phyloP scores from a whole-genome alignment of 768 basidiomycete species.

The Suillus hirtellus region DNA sequence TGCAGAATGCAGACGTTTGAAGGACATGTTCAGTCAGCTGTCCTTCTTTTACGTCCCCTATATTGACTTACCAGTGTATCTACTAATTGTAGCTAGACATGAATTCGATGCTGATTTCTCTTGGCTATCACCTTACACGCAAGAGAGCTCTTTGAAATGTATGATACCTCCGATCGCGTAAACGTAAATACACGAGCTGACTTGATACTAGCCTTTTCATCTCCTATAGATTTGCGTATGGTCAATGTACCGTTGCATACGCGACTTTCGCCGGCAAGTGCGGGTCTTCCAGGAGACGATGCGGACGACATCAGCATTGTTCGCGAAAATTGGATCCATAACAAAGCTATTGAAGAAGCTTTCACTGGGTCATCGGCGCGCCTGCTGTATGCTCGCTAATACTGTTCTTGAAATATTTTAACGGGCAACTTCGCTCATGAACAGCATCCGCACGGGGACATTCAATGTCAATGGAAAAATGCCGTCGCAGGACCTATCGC shows the following conservation, averaged over 20 bases:
- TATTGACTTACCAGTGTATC: not conserved
- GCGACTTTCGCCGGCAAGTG: constrained; percentile 58
- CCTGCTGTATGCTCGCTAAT: constrained; percentile 22
- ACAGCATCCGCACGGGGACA: constrained; percentile 69
- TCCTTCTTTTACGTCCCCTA: not conserved
- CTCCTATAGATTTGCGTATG: constrained; percentile 50
- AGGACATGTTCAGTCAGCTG: constrained; percentile 47
- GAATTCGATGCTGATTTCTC: constrained; percentile 1
- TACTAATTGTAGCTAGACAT: constrained; percentile 4
- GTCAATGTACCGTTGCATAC: constrained; percentile 46
- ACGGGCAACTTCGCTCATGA: constrained; percentile 7
- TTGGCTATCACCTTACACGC: constrained; percentile 3
- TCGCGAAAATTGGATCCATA: constrained; percentile 64
- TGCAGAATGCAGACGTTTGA: constrained; percentile 58
- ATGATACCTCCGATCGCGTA: not conserved
- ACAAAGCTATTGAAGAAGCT: constrained; percentile 38
- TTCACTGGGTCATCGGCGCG: constrained; percentile 21
- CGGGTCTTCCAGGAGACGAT: constrained; percentile 67
- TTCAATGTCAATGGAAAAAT: constrained; percentile 85
- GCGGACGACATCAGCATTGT: constrained; percentile 54
- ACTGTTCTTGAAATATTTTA: not conserved
- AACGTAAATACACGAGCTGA: constrained; percentile 2
- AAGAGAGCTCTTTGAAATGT: constrained; percentile 5
- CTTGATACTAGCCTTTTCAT: not conserved
- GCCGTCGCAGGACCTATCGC: constrained; percentile 69